Percentiles rank a stretch among this genome's conserved stretches.
These are phyloP conservation scores for Apiospora koreana DNA, from an alignment of 2,329 filamentous ascomycete species.

Conservation along the genomic window DNA sequence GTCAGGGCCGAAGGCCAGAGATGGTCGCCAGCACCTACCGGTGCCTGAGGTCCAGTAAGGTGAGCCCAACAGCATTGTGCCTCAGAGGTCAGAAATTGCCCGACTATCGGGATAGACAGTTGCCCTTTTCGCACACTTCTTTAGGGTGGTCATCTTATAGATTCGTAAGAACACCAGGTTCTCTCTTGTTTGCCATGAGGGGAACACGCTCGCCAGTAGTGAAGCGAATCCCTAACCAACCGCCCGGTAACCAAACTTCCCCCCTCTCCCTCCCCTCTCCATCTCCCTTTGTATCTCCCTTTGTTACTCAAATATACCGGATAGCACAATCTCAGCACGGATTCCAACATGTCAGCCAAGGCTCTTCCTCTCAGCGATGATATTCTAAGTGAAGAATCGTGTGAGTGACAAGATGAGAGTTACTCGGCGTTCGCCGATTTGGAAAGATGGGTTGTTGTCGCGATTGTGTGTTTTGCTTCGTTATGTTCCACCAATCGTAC, in stretches of 20 bases:
- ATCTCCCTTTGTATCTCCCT: not conserved
- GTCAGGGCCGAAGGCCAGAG: no score
- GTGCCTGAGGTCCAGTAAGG: not conserved
- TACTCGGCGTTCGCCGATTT: not conserved
- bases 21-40: not conserved
- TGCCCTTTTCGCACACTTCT: no score
- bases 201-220: not conserved
- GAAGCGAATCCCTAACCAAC: not conserved
- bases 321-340: not conserved
- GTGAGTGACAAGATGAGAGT: not conserved
- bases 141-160: no score
- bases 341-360: not conserved
- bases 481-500: conserved; percentile 7
- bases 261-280: no score
- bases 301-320: no score
- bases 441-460: not conserved
- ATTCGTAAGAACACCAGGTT: not conserved
- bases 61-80: no score
- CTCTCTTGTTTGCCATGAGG: not conserved
- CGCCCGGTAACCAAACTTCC: not conserved
- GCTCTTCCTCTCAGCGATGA: not conserved
- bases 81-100: no score
- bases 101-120: no score
- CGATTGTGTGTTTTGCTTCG: not conserved
- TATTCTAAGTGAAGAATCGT: not conserved